phyloP scores from a whole-genome alignment of 306 rosid genomes.

The Luffa acutangula region DNA sequence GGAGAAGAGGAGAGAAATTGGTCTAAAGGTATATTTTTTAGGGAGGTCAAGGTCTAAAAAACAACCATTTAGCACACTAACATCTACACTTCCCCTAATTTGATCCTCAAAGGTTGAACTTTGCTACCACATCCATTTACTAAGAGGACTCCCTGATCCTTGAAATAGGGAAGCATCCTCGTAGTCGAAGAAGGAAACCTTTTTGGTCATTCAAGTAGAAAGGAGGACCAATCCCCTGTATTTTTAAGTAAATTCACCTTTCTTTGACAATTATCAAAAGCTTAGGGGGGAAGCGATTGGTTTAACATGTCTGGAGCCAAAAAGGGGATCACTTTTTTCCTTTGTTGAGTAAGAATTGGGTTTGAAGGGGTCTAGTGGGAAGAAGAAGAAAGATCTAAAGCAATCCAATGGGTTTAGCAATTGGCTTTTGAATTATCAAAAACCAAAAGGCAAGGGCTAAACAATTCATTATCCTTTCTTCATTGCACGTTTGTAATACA shows the following conservation, averaged over 20 bases:
- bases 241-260: not conserved
- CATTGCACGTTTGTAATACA: not conserved
- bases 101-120: not conserved
- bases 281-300: not conserved
- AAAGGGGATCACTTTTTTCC: not conserved
- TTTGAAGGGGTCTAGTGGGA: not conserved
- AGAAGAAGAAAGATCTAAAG: not conserved
- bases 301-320: not conserved
- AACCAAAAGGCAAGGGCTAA: not conserved
- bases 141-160: not conserved
- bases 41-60: not conserved
- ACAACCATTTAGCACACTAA: not conserved
- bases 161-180: not conserved
- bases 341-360: not conserved
- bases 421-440: not conserved
- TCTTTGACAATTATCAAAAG: not conserved
- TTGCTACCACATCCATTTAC: not conserved
- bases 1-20: not conserved
- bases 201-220: not conserved
- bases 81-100: not conserved
- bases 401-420: not conserved
- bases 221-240: not conserved
- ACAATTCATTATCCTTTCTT: not conserved
- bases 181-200: not conserved
- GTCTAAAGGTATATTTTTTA: not conserved